phyloP scores from a whole-genome alignment of 352 stramenopile genomes.

The Globisporangium mamillatum region DNA sequence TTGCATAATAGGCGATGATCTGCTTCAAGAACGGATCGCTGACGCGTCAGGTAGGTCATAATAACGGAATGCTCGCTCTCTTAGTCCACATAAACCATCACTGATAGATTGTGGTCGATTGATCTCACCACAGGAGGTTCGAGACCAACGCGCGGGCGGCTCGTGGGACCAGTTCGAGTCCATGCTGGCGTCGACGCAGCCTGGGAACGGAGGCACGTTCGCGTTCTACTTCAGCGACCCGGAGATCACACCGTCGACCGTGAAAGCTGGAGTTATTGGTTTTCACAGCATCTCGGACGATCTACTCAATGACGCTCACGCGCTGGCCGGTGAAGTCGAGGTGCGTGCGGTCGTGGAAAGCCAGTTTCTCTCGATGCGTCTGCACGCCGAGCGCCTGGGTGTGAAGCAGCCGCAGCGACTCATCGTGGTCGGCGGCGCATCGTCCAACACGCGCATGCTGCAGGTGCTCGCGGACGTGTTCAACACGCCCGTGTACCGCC shows the following conservation, averaged over 20 bases:
- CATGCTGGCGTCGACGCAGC: slow-evolving; percentile 34
- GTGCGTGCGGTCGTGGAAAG: slow-evolving; percentile 66
- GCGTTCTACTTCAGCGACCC: slow-evolving; percentile 64
- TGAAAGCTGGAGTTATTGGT: slow-evolving; percentile 38
- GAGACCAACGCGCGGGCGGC: slow-evolving; percentile 33
- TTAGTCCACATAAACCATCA: not conserved
- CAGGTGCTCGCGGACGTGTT: slow-evolving; percentile 66
- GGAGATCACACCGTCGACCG: slow-evolving; percentile 63
- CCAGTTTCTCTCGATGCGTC: slow-evolving; percentile 56
- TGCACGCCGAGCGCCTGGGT: slow-evolving; percentile 56
- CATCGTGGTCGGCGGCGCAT: slow-evolving; percentile 60
- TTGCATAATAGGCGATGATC: slow-evolving; percentile 52
- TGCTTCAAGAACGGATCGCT: slow-evolving; percentile 87
- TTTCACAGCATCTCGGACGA: slow-evolving; percentile 31
- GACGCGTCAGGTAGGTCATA: slow-evolving; percentile 41
- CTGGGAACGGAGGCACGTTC: slow-evolving; percentile 43
- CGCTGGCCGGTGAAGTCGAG: slow-evolving; percentile 24
- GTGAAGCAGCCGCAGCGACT: slow-evolving; percentile 46
- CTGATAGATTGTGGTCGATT: not conserved
- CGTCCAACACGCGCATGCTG: slow-evolving; percentile 51
- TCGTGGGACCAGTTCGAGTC: slow-evolving; percentile 58
- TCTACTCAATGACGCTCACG: slow-evolving; percentile 18
- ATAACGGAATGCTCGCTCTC: not conserved
- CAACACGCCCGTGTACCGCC: slow-evolving; percentile 46
- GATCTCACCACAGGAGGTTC: slow-evolving; percentile 27